Evolutionary conservation across 129 eudicot species (phyloP), one percentile per base, ranked within the genome.

Genomic region (Kitagawia praeruptora): DNA sequence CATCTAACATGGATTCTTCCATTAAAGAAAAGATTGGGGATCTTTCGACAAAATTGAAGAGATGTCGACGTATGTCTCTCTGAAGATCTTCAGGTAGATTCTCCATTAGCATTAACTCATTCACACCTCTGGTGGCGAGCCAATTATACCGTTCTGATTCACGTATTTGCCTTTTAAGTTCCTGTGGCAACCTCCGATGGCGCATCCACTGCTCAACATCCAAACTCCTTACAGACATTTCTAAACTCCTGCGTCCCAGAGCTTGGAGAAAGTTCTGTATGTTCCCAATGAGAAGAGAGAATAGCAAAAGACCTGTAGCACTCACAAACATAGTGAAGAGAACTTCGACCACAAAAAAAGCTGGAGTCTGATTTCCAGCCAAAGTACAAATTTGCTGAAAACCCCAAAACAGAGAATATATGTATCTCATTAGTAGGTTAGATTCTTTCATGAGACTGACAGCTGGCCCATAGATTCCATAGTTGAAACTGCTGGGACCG

Each of bases 131-230:
- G 38, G 93, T 90, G 64, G 96, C 93, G 81, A 89, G 87, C 98
- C 98, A 90, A 74, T 81, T 80, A 41, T 87, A 85, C 16, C 91
- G 89, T 81, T 93, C 97, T 6, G 98, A 87, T 63, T 84, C 85
- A 75, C 87, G 83, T 76, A 93, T 92, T 86, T 89, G 84, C 81
- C 87, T 87, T 78, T 82, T 84, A 73, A 94, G 81, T 14, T 85
- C 83, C 75, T 76, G 87, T 19, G 97, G 93, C 90, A 94, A 83
- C 42, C 84, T 92, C 15, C 96, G 86, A 67, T 94, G 98, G 48
- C 92, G 87, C 98, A 94, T 94, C 98, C 98, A 94, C 74, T 87
- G 91, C 85, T 94, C 93, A 75, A 94, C 91, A 80, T 94, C 98
- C 79, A 96, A 92, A 78, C 91, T 84, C 84, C 98, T 91, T 66